Percentiles rank a stretch among this genome's conserved stretches.
phyloP scores from a whole-genome alignment of 495 filamentous ascomycete species.

The Xeromyces bisporus region DNA sequence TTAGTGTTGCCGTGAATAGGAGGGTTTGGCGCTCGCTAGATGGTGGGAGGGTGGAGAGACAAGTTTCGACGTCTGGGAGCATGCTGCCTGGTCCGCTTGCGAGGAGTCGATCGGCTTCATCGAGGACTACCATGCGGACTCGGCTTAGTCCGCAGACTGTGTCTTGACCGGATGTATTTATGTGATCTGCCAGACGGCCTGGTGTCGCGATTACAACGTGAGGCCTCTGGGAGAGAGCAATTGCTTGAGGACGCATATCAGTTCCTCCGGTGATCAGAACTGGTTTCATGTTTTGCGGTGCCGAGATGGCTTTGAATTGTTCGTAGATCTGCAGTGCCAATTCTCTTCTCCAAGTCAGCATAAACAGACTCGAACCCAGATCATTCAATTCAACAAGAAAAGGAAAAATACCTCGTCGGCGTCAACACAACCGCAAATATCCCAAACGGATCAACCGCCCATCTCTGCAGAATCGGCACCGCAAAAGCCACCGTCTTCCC shows the following conservation, averaged over 20 bases:
- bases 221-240: constrained; percentile 60
- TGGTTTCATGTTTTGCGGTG: constrained; percentile 68
- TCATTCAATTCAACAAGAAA: background rate
- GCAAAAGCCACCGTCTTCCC: constrained; percentile 98
- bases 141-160: constrained; percentile 65
- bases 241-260: constrained; percentile 83
- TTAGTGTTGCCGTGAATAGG: constrained; percentile 94
- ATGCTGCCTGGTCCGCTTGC: constrained; percentile 62
- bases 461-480: constrained; percentile 80
- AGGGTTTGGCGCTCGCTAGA: constrained; percentile 61
- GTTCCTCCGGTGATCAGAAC: constrained; percentile 77
- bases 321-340: constrained; percentile 91
- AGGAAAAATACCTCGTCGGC: constrained; percentile 49
- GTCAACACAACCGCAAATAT: constrained; percentile 84
- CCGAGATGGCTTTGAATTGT: constrained; percentile 80
- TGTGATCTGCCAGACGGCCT: constrained; percentile 86
- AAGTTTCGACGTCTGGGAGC: constrained; percentile 85
- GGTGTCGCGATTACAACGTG: constrained; percentile 93
- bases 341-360: constrained; percentile 36
- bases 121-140: constrained; percentile 73
- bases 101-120: constrained; percentile 89
- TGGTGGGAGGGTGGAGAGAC: constrained; percentile 62
- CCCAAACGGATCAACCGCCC: constrained; percentile 80
- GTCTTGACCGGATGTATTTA: constrained; percentile 74
- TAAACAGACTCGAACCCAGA: background rate